Conservation (phyloP, 1,284 basidiomycete genomes). For the Malassezia caprae region DNA sequence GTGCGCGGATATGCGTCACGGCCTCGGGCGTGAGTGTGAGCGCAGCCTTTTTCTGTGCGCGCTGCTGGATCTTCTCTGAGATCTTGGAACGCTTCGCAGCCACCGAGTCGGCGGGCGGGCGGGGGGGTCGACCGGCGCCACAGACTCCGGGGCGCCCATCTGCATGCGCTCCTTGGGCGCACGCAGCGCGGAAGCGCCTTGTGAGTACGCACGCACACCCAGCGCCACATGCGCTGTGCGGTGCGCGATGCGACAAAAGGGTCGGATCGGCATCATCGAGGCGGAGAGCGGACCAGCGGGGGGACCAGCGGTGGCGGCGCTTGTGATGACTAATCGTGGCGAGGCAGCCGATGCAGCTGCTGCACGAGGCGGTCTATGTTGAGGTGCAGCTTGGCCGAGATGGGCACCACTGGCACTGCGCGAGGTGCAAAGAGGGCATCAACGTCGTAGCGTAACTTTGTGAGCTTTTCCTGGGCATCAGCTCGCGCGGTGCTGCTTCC, state of each 20-base stretch:
- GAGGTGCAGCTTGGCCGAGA: slow-evolving; percentile 5
- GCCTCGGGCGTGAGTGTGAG: slow-evolving; percentile 59
- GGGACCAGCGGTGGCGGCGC: background rate
- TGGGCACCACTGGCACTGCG: slow-evolving; percentile 8
- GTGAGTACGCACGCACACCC: background rate
- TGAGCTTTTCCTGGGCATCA: slow-evolving; percentile 10
- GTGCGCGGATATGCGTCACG: slow-evolving; percentile 52
- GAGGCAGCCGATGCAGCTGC: background rate
- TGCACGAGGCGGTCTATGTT: slow-evolving; percentile 10
- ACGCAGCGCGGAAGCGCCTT: background rate
- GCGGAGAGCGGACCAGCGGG: background rate
- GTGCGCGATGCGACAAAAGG: background rate
- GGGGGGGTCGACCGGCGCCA: background rate
- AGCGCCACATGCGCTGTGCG: background rate
- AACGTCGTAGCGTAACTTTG: slow-evolving; percentile 6
- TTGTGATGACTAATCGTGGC: background rate
- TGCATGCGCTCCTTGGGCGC: background rate
- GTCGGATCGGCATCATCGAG: background rate
- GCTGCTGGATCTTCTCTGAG: slow-evolving; percentile 13
- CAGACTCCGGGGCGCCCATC: background rate
- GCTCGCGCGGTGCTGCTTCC: background rate
- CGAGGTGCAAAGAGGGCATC: slow-evolving; percentile 9
- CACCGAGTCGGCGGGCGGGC: background rate
- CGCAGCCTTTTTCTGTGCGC: slow-evolving; percentile 15
- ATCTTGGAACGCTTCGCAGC: slow-evolving; percentile 5